These are phyloP conservation scores for Pulveroboletus sp. DNA, from an alignment of 768 basidiomycete species.

Conservation along the genomic window DNA sequence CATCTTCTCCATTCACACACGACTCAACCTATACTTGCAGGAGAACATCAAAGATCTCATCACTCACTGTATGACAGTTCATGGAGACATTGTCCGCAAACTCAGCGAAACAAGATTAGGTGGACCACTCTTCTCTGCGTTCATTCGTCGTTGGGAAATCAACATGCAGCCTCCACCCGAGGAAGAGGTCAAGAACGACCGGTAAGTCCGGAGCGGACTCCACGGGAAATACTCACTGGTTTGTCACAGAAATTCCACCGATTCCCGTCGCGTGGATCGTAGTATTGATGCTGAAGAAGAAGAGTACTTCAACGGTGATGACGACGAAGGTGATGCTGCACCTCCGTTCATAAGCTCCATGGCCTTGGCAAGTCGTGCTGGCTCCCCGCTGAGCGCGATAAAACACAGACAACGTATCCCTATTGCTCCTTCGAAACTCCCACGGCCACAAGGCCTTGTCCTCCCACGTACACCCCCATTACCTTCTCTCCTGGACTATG, in stretches of 20 bases:
- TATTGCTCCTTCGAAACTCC: slow-evolving; percentile 43
- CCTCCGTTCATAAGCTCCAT: slow-evolving; percentile 30
- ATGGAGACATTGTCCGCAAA: slow-evolving; percentile 60
- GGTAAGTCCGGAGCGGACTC: slow-evolving; percentile 36
- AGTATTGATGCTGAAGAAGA: slow-evolving; percentile 78
- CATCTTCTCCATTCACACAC: background rate
- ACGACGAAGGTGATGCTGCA: slow-evolving; percentile 62
- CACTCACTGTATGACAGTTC: slow-evolving; percentile 74
- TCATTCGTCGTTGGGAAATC: slow-evolving; percentile 86
- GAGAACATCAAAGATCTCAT: slow-evolving; percentile 88
- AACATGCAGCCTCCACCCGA: slow-evolving; percentile 76
- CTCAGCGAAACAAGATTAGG: slow-evolving; percentile 60
- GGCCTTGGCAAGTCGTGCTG: slow-evolving; percentile 24
- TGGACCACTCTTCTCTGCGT: slow-evolving; percentile 61
- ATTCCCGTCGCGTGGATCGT: slow-evolving; percentile 42
- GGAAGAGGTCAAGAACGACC: slow-evolving; percentile 46
- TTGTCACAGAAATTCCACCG: slow-evolving; percentile 36
- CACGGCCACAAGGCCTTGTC: slow-evolving; percentile 39
- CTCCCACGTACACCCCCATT: slow-evolving; percentile 50
- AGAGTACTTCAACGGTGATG: slow-evolving; percentile 87
- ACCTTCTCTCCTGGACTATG: slow-evolving; percentile 70
- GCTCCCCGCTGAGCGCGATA: slow-evolving; percentile 36
- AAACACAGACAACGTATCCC: slow-evolving; percentile 59
- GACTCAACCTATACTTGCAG: slow-evolving; percentile 36
- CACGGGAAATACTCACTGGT: slow-evolving; percentile 8